These are phyloP conservation scores for Poa pratensis DNA, from an alignment of 176 grass and related monocot genomes.

Conservation along the genomic window DNA sequence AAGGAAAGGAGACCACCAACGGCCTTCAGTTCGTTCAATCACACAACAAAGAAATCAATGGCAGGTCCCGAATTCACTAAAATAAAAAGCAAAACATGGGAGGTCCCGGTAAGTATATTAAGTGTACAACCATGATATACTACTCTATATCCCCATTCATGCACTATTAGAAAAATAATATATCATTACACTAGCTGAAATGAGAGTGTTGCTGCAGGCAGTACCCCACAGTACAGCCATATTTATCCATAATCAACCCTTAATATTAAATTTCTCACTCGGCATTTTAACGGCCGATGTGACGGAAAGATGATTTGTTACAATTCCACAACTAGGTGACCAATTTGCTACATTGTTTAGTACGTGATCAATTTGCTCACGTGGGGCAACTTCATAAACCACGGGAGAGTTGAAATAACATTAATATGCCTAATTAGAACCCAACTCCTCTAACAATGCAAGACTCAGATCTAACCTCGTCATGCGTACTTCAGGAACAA, in stretches of 20 bases:
- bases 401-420: no score
- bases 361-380: no score
- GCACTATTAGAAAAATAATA: neutral
- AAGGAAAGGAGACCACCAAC: neutral
- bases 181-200: neutral
- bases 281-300: no score
- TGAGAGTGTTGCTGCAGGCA: neutral
- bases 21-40: neutral
- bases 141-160: neutral
- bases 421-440: no score
- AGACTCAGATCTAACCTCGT: neutral
- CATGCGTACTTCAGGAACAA: neutral
- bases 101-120: no score
- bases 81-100: no score
- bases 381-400: no score
- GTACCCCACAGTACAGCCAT: neutral
- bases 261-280: neutral
- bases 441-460: neutral
- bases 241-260: neutral
- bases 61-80: no score
- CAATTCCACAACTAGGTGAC: no score
- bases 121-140: no score
- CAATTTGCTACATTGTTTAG: no score
- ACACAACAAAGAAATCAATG: neutral
- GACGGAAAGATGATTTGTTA: no score